Base-by-base conservation (phyloP, 129 eudicot species). In the Saussurea involucrata region DNA sequence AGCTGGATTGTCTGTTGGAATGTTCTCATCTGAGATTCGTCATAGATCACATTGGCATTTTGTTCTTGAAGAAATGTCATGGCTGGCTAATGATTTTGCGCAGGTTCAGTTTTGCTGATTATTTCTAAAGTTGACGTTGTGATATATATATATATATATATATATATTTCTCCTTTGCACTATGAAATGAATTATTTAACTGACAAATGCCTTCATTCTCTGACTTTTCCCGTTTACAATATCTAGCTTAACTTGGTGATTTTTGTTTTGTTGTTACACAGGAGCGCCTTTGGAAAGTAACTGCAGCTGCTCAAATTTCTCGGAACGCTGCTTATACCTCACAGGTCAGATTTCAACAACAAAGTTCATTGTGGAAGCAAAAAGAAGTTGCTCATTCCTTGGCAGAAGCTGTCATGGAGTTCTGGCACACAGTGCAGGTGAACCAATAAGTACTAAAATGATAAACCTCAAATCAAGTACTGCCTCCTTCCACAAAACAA, bases 31-130 rank as follows among this genome's bases (percentile, higher is more conserved):
- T 11, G 87, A 83, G 63, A 73, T 42, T 69, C 77, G 78, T 60
- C 87, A 34, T 10, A 88, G 80, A 85, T 86, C 96, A 79, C 96
- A 95, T 20, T 90, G 99, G 99, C 87, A 85, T 81, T 90, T 86
- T 87, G 97, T 95, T 18, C 89, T 95, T 34, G 97, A 92, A 75
- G 99, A 95, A 77, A 95, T 95, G 96, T 77, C 89, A 61, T 95
- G 99, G 99, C 36, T 95, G 76, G 99, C 99, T 46, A 95, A 95
- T 86, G 99, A 95, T 84, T 95, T 95, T 84, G 91, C 97, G 8
- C 99, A 95, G 97, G 99, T 95, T 69, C 81, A 74, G 21, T 69
- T 73, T 65, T 70, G 40, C 74, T 25, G 22, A 20, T 49, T 29
- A 65, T 20, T 6, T 55, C 10, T 63, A 7, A 49, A 68, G 76